Evolutionary conservation across 345 rosid genomes (phyloP).

Genomic region (Acer campestre): DNA sequence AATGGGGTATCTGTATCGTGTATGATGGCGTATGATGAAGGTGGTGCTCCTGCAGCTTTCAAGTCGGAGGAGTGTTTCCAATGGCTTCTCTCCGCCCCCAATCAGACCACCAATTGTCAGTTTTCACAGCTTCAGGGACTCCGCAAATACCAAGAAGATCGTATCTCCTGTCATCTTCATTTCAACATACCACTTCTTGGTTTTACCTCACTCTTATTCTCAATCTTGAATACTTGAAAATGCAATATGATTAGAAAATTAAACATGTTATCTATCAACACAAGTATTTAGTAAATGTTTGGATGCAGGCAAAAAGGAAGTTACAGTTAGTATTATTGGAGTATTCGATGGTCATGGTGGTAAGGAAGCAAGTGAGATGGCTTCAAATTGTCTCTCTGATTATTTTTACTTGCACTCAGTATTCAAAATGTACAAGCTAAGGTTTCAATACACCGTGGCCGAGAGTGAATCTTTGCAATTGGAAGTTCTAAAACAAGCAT

Average conservation of each 20-base stretch:
- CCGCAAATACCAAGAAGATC: slow-evolving; percentile 30
- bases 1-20: slow-evolving; percentile 18
- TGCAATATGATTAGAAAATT: not conserved
- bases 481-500: slow-evolving; percentile 29
- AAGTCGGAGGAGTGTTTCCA: slow-evolving; percentile 14
- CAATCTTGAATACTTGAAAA: not conserved
- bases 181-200: slow-evolving; percentile 17
- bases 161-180: slow-evolving; percentile 21
- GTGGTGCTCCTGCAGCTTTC: slow-evolving; percentile 24
- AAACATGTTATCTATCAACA: not conserved
- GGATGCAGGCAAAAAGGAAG: slow-evolving; percentile 19
- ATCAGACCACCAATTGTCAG: slow-evolving; percentile 18
- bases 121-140: slow-evolving; percentile 27
- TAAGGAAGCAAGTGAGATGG: slow-evolving; percentile 32
- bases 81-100: slow-evolving; percentile 12
- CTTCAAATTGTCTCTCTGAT: slow-evolving; percentile 22
- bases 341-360: slow-evolving; percentile 40
- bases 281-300: not conserved
- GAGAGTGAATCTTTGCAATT: not conserved
- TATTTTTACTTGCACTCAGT: slow-evolving; percentile 26
- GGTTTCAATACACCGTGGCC: not conserved
- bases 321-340: slow-evolving; percentile 17
- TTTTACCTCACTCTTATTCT: not conserved
- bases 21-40: slow-evolving; percentile 21
- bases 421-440: slow-evolving; percentile 19